Evolutionary conservation across 2,329 filamentous ascomycete species (phyloP), one percentile per base, ranked within the genome.

Genomic region (Rhynchosporium graminicola): DNA sequence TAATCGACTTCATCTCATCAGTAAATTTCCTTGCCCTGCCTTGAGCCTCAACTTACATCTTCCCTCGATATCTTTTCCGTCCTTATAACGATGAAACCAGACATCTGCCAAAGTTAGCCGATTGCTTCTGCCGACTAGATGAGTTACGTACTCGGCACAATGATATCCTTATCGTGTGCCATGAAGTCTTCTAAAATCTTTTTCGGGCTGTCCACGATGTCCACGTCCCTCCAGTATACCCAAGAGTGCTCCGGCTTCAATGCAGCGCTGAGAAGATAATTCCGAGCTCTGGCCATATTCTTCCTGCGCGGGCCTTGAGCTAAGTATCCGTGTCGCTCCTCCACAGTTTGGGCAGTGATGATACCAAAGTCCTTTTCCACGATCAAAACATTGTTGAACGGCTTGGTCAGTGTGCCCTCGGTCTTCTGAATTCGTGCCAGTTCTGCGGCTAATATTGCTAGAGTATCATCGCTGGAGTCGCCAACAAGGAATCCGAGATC

Each of bases 211-310:
- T 99, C 93, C 52, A 91, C 87, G 70, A 99, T 97, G 76, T 99
- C 95, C 56, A 97, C 93, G 75, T 99, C 95, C 64, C 95, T 87
- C 95, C 95, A 99, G 77, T 97, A 98, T 8, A 98, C 93, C 95
- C 95, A 99, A 8, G 92, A 94, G 75, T 99, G 95, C 65, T 98
- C 92, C 0, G 92, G 87, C 79, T 96, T 96, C 71, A 99, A 75
- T 3, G 95, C 89, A 0, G 91, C 82, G 38, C 87, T 85, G 1
- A 99, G 84, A 26, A 99, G 82, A 76, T 96, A 99, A 76, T 99
- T 99, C 70, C 95, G 86, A 33, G 95, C 95, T 69, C 84, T 87
- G 51, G 90, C 95, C 85, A 99, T 93, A 42, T 89, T 87, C 79
- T 94, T 98, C 68, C 95, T 87, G 67, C 95, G 86, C 5, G 94